A percentile compares a stretch with the other conserved stretches of the same genome.
These are phyloP conservation scores for Fomitopsis pulvina DNA, from an alignment of 768 basidiomycete species.

Conservation along the genomic window DNA sequence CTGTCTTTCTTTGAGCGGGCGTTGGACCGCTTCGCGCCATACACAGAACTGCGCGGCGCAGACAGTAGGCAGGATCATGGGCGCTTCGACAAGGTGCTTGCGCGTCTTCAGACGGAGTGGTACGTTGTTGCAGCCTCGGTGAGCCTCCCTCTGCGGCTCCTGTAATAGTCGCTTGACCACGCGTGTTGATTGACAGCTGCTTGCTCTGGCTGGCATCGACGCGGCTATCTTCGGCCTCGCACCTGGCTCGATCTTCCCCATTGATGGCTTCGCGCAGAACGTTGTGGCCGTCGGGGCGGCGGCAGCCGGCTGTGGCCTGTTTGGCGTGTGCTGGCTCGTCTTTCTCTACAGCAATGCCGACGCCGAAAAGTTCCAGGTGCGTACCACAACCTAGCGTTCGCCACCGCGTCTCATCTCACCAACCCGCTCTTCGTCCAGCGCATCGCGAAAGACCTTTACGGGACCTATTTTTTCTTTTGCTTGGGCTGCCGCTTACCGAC, in stretches of 20 bases:
- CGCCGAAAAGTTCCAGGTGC: conserved; percentile 45
- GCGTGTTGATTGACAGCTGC: conserved; percentile 33
- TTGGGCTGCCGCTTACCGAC: conserved; percentile 60
- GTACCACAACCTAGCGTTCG: conserved; percentile 11
- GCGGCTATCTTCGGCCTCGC: conserved; percentile 59
- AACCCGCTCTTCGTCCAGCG: conserved; percentile 20
- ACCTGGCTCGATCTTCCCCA: conserved; percentile 41
- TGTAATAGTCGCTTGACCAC: neutral
- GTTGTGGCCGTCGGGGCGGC: conserved; percentile 54
- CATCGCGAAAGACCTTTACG: conserved; percentile 50
- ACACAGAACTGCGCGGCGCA: conserved; percentile 47
- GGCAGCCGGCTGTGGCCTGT: conserved; percentile 58
- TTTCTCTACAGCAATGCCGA: conserved; percentile 53
- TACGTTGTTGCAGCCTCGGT: conserved; percentile 57
- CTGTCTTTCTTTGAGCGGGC: conserved; percentile 13
- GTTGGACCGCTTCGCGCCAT: conserved; percentile 48
- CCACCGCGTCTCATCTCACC: neutral
- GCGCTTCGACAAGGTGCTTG: conserved; percentile 45
- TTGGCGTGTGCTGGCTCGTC: conserved; percentile 60
- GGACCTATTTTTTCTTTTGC: conserved; percentile 61
- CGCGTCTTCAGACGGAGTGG: conserved; percentile 54
- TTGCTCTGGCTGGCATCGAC: conserved; percentile 49
- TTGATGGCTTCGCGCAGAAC: conserved; percentile 39
- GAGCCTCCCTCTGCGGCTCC: conserved; percentile 18
- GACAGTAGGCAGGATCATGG: conserved; percentile 26